Evolutionary conservation across 2,329 filamentous ascomycete genomes (phyloP).

Genomic region (Cadophora sp.): DNA sequence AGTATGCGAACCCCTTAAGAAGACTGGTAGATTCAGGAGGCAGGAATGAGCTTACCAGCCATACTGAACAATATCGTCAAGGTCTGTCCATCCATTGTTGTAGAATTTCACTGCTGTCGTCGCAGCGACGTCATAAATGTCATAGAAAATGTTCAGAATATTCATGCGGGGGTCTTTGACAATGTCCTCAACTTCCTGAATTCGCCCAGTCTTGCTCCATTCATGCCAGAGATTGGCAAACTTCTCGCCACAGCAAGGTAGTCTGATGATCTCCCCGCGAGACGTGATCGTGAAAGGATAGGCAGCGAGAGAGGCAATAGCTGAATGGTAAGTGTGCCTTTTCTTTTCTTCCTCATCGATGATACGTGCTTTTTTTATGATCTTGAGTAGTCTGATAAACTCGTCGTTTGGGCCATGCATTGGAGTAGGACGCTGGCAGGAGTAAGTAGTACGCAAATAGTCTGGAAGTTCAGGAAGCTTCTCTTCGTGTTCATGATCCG

Average conservation of each 20-base stretch:
- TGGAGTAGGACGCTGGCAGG: slow-evolving; percentile 81
- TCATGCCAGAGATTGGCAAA: slow-evolving; percentile 80
- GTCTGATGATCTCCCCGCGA: slow-evolving; percentile 49
- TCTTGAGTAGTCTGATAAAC: slow-evolving; percentile 77
- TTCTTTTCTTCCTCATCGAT: slow-evolving; percentile 80
- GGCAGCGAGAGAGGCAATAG: slow-evolving; percentile 82
- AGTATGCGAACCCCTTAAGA: neutral
- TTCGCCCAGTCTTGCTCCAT: slow-evolving; percentile 65
- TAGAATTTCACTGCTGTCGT: slow-evolving; percentile 85
- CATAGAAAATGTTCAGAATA: slow-evolving; percentile 73
- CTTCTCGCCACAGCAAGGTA: slow-evolving; percentile 85
- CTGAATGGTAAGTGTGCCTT: slow-evolving; percentile 84
- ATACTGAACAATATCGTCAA: slow-evolving; percentile 85
- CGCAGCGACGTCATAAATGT: slow-evolving; percentile 92
- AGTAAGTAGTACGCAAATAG: slow-evolving; percentile 71
- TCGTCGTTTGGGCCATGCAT: slow-evolving; percentile 71
- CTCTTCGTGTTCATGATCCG: slow-evolving; percentile 78
- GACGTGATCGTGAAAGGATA: slow-evolving; percentile 63
- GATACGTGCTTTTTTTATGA: slow-evolving; percentile 74
- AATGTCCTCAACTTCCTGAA: slow-evolving; percentile 69
- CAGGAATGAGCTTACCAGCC: slow-evolving; percentile 60
- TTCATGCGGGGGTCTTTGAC: slow-evolving; percentile 67
- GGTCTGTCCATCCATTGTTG: slow-evolving; percentile 77
- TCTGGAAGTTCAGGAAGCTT: slow-evolving; percentile 70
- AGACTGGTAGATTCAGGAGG: neutral